A percentile compares a stretch with the other conserved stretches of the same genome.
Conservation (phyloP, 1,284 basidiomycete species). For the Sphagnurus paluster region DNA sequence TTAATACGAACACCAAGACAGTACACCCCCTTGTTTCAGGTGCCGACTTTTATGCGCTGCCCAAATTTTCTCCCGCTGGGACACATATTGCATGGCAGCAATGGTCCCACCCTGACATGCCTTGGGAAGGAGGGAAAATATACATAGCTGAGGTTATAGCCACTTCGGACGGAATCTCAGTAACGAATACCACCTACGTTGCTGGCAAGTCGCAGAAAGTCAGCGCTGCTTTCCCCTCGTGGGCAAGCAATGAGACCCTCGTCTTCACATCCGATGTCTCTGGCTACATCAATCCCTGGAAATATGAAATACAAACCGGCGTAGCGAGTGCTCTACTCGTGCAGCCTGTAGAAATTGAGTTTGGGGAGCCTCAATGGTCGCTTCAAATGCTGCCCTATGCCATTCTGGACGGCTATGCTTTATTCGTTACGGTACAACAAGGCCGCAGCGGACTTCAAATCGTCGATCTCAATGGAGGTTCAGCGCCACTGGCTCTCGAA, state of each 20-base stretch:
- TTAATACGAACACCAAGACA: slow-evolving; percentile 46
- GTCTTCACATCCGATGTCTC: slow-evolving; percentile 68
- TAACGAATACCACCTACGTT: slow-evolving; percentile 36
- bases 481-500: slow-evolving; percentile 30
- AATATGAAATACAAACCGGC: slow-evolving; percentile 39
- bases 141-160: slow-evolving; percentile 47
- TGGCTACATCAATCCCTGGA: slow-evolving; percentile 74
- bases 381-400: slow-evolving; percentile 53
- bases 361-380: slow-evolving; percentile 57
- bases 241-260: slow-evolving; percentile 59
- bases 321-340: slow-evolving; percentile 44
- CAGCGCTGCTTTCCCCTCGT: slow-evolving; percentile 56
- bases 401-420: slow-evolving; percentile 40
- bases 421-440: slow-evolving; percentile 49
- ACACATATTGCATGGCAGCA: slow-evolving; percentile 66
- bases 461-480: slow-evolving; percentile 38
- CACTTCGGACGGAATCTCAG: slow-evolving; percentile 26
- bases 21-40: slow-evolving; percentile 50
- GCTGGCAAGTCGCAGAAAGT: slow-evolving; percentile 49
- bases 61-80: slow-evolving; percentile 70
- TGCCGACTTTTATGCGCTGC: slow-evolving; percentile 66
- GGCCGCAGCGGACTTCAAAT: slow-evolving; percentile 53
- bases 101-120: slow-evolving; percentile 83
- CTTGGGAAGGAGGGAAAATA: slow-evolving; percentile 73
- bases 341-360: slow-evolving; percentile 53